Evolutionary conservation across 1,139 yeast species (phyloP).

Genomic region (Yamadazyma sp.): DNA sequence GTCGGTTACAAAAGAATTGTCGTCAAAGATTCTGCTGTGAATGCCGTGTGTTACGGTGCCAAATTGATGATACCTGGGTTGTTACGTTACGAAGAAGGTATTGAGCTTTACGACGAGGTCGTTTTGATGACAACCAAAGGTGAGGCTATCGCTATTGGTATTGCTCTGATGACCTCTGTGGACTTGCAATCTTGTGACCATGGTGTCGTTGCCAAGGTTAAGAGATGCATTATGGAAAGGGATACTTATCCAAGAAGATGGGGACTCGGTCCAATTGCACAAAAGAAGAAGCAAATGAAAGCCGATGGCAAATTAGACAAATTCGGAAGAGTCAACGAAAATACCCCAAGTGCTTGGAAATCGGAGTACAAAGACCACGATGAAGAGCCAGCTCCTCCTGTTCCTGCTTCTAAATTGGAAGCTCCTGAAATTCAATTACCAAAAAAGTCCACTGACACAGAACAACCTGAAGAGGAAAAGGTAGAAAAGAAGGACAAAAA

Average conservation of each 20-base stretch:
- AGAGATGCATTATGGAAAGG: slow-evolving; percentile 99
- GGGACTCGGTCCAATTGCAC: slow-evolving; percentile 99
- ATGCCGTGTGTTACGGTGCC: slow-evolving; percentile 98
- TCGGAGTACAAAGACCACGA: slow-evolving; percentile 80
- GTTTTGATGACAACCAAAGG: slow-evolving; percentile 98
- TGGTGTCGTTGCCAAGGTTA: slow-evolving; percentile 97
- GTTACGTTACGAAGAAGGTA: slow-evolving; percentile 95
- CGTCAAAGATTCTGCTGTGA: slow-evolving; percentile 97
- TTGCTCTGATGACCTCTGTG: slow-evolving; percentile 98
- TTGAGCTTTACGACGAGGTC: slow-evolving; percentile 95
- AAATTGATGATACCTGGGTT: slow-evolving; percentile 98
- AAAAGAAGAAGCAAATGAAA: slow-evolving; percentile 97
- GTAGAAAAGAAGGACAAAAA: slow-evolving; percentile 62
- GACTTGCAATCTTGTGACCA: slow-evolving; percentile 96
- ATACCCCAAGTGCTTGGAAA: slow-evolving; percentile 94
- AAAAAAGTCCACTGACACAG: slow-evolving; percentile 42
- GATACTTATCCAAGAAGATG: slow-evolving; percentile 99
- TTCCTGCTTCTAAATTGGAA: slow-evolving; percentile 47
- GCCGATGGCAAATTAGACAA: slow-evolving; percentile 97
- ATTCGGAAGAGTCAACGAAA: slow-evolving; percentile 89
- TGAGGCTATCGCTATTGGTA: slow-evolving; percentile 98
- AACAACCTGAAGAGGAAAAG: slow-evolving; percentile 30
- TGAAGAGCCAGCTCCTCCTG: slow-evolving; percentile 56
- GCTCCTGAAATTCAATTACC: slow-evolving; percentile 56
- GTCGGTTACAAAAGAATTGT: slow-evolving; percentile 96